Conservation (phyloP, 257 asterid species). For the Solanum bukasovii region DNA sequence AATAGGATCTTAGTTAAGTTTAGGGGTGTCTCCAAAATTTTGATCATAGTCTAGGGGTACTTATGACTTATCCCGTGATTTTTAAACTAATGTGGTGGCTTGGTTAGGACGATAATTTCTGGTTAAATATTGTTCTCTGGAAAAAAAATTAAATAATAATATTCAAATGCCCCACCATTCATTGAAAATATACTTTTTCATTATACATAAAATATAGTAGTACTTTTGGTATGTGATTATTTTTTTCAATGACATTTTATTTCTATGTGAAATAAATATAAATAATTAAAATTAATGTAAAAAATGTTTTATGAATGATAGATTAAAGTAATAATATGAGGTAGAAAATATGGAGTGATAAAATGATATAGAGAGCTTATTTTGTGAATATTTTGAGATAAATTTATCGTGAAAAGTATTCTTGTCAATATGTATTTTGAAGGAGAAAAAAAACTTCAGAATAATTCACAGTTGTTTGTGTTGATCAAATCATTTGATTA, state of each 20-base stretch:
- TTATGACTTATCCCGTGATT: neutral
- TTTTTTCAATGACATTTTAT: neutral
- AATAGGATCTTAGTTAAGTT: too few relatives aligned
- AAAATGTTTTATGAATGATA: neutral
- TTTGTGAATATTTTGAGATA: neutral
- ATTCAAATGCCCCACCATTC: neutral
- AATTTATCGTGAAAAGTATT: neutral
- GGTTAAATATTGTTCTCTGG: neutral
- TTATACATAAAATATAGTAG: neutral
- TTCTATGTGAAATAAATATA: neutral
- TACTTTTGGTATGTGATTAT: neutral
- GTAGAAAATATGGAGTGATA: neutral
- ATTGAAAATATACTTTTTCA: neutral
- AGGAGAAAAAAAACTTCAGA: neutral
- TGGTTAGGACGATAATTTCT: neutral
- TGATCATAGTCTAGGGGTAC: too few relatives aligned
- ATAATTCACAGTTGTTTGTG: neutral
- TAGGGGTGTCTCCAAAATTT: too few relatives aligned
- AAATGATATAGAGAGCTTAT: neutral
- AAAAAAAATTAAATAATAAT: neutral
- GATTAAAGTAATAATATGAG: neutral
- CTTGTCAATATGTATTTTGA: neutral
- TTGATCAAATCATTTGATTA: neutral
- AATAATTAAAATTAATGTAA: neutral
- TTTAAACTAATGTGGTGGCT: too few relatives aligned